phyloP scores from a whole-genome alignment of 345 rosid species.

The Eucalyptus guilfoylei region DNA sequence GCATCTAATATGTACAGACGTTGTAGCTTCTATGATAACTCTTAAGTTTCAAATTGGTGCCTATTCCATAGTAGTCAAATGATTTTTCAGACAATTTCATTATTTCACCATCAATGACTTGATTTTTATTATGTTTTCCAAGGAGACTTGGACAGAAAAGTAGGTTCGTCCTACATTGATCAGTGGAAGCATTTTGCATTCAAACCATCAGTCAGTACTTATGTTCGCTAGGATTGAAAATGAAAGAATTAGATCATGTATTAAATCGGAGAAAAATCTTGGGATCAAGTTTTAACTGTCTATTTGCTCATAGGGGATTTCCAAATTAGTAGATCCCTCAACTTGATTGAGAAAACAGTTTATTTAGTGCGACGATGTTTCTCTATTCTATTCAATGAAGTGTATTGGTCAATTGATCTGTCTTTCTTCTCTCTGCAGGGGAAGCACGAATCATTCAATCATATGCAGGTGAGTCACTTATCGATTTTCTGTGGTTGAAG shows the following conservation, averaged over 20 bases:
- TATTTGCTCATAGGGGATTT: background rate
- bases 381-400: background rate
- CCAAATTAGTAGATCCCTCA: background rate
- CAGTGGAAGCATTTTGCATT: background rate
- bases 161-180: background rate
- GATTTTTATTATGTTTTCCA: background rate
- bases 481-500: background rate
- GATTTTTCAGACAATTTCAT: background rate
- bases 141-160: background rate
- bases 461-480: constrained; percentile 47
- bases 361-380: background rate
- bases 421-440: constrained; percentile 12
- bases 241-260: background rate
- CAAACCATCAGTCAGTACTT: background rate
- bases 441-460: constrained; percentile 57
- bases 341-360: background rate
- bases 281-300: background rate
- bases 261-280: background rate
- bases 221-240: background rate
- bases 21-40: background rate
- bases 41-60: background rate
- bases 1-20: background rate
- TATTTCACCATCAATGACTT: background rate
- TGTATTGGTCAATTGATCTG: background rate
- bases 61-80: background rate